phyloP scores from a whole-genome alignment of 2,329 filamentous ascomycete species.

The Blastomyces parvus region DNA sequence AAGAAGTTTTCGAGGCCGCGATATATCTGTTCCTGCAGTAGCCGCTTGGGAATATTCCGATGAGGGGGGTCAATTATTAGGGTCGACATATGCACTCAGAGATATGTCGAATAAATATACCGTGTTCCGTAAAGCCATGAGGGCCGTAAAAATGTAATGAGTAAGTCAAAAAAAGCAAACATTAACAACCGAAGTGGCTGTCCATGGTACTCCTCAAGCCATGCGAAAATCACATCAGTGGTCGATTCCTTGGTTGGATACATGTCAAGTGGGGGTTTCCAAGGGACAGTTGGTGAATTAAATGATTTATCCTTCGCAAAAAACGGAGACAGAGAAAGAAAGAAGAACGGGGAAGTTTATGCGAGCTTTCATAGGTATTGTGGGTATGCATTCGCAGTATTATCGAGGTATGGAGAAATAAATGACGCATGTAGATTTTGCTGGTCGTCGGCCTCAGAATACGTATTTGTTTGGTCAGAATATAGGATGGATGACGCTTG shows the following conservation, averaged over 20 bases:
- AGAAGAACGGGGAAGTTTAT: neutral
- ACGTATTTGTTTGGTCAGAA: neutral
- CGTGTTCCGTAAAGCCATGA: conserved; percentile 1
- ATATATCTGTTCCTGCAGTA: conserved; percentile 5
- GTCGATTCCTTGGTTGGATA: neutral
- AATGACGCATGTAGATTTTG: conserved; percentile 4
- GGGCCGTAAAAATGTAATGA: neutral
- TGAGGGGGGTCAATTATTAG: neutral
- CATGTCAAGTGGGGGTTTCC: neutral
- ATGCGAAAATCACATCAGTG: neutral
- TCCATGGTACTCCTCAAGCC: neutral
- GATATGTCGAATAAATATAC: neutral
- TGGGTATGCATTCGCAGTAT: conserved; percentile 5
- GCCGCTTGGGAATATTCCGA: neutral
- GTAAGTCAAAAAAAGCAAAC: neutral
- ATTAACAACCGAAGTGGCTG: neutral
- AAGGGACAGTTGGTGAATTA: neutral
- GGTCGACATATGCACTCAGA: neutral
- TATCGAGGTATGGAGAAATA: conserved; percentile 5
- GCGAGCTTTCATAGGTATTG: conserved; percentile 1
- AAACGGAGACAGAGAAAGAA: neutral
- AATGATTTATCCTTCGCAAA: neutral
- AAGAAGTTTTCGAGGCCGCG: neutral
- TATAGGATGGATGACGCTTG: neutral
- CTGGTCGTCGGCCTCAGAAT: neutral